Evolutionary conservation across 129 eudicot genomes (phyloP).

Genomic region (Smallanthus sonchifolius): DNA sequence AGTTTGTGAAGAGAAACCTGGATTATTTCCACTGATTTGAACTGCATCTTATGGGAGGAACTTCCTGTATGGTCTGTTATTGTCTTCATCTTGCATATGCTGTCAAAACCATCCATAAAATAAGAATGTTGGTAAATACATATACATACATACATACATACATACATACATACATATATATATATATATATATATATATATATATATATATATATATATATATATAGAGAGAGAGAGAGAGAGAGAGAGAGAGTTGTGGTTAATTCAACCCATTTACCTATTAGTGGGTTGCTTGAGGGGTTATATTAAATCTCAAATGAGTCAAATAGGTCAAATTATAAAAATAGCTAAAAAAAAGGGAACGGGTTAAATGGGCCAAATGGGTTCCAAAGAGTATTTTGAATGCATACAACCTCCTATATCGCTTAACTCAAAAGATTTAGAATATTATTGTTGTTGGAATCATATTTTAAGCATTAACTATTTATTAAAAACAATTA

Average conservation of each 20-base stretch:
- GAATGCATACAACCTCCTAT: neutral
- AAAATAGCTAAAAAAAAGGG: neutral
- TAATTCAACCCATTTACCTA: neutral
- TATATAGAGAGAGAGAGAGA: too few relatives aligned
- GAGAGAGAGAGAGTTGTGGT: too few relatives aligned
- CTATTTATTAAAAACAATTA: neutral
- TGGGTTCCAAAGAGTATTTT: neutral
- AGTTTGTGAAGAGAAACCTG: slow-evolving; percentile 14
- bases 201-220: neutral
- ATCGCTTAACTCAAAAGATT: neutral
- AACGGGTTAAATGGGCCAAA: neutral
- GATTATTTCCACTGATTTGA: slow-evolving; percentile 26
- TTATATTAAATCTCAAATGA: neutral
- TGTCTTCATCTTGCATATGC: slow-evolving; percentile 99
- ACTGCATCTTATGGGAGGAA: slow-evolving; percentile 30
- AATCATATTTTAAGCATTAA: neutral
- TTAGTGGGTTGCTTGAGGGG: neutral
- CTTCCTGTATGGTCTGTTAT: slow-evolving; percentile 92
- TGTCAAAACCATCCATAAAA: slow-evolving; percentile 37
- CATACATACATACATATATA: too few relatives aligned
- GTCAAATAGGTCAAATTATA: neutral
- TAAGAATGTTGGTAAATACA: neutral
- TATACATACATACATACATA: too few relatives aligned
- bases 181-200: too few relatives aligned
- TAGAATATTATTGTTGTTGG: neutral